phyloP scores from a whole-genome alignment of 352 stramenopile species.

The Globisporangium cylindrosporum region DNA sequence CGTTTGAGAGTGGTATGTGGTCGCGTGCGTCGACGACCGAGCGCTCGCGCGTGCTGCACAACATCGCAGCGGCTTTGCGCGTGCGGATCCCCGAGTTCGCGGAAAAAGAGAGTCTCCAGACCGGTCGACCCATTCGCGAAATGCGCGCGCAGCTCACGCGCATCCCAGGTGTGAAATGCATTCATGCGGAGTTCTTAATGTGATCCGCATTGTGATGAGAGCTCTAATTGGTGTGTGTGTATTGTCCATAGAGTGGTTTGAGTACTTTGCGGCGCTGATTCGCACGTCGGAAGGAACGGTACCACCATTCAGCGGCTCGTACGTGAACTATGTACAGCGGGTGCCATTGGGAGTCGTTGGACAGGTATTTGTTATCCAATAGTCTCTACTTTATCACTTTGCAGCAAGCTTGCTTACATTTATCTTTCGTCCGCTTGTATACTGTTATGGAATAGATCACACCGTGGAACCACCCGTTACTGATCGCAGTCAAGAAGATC shows the following conservation, averaged over 20 bases:
- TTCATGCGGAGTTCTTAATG: too few species aligned
- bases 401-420: neutral
- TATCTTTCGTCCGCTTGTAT: neutral
- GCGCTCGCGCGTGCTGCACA: constrained; percentile 38
- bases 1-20: constrained; percentile 37
- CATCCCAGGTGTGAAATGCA: constrained; percentile 27
- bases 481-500: constrained; percentile 79
- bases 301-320: constrained; percentile 51
- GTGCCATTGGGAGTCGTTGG: constrained; percentile 63
- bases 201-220: neutral
- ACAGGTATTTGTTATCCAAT: constrained; percentile 20
- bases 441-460: constrained; percentile 38
- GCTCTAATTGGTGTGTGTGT: constrained; percentile 1
- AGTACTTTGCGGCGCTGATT: constrained; percentile 79
- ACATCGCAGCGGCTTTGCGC: constrained; percentile 36
- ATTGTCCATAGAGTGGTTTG: constrained; percentile 59
- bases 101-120: constrained; percentile 59
- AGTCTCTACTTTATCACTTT: neutral
- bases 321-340: constrained; percentile 57
- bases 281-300: constrained; percentile 63
- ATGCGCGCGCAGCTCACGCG: constrained; percentile 51
- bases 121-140: constrained; percentile 56
- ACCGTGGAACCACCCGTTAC: constrained; percentile 80
- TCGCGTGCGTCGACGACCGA: constrained; percentile 26
- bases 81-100: constrained; percentile 42